Base-by-base conservation (phyloP, 176 grass and related monocot species). In the Alopecurus myosuroides region DNA sequence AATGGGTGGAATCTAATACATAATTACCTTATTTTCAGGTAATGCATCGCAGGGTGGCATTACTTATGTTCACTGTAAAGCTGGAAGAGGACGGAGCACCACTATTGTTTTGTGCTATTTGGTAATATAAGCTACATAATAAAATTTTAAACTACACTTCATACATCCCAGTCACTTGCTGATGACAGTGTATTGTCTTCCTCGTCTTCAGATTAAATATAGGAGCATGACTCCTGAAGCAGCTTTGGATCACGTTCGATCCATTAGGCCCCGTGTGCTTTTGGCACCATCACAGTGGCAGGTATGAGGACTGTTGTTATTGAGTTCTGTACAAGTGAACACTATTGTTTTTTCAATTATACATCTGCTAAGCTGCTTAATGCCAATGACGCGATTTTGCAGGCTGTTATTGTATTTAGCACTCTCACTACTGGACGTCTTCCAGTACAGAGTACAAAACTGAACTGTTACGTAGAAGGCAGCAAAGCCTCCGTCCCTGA, bases 31-130 rank as follows among this genome's bases (percentile, higher is more conserved):
- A 34, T 89, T 92, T 89, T 62, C 81, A 99, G 97, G 78, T 23
- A 99, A 97, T 85, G 77, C 86, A 80, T 91, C 60, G 50, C 78
- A 76, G 44, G 92, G 88, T 34, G 82, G 76, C 20, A 94, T 44
- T 77, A 97, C 97, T 28, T 99, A 99, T 77, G 97, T 99, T 34
- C 97, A 99, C 78, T 99, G 97, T 87, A 99, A 99, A 92, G 97
- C 97, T 88, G 97, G 97, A 94, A 92, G 97, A 74, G 97, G 94
- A 42, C 90, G 94, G 41, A 99, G 97, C 85, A 94, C 97, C 36
- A 99, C 97, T 42, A 85, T 99, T 92, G 97, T 97, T 74, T 78
- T 99, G 62, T 99, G 97, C 84, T 99, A 99, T 92, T 85, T 99
- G 97, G 97, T 97, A 94, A 42, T 74, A 80, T 75, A 50, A 42